Evolutionary conservation across 192 early-diverging fungal genomes (phyloP).

Genomic region (Backusella parvicylindrica): DNA sequence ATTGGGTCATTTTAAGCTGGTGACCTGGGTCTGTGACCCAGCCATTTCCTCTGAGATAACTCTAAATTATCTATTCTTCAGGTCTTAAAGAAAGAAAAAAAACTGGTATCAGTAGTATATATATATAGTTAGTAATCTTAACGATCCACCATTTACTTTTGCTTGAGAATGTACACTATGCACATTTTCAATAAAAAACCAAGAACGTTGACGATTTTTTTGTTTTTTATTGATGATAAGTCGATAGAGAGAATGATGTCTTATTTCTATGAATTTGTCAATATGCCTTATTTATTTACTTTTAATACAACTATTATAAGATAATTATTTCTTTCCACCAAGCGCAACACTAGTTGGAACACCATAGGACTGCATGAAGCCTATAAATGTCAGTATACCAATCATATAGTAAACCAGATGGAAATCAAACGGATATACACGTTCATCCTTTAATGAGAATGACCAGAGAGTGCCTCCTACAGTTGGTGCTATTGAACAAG

Average conservation of each 20-base stretch:
- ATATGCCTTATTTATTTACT: neutral
- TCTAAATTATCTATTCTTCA: no score
- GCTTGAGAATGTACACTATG: neutral
- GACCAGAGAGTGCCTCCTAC: slow-evolving; percentile 52
- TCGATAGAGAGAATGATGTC: neutral
- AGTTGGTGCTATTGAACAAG: slow-evolving; percentile 47
- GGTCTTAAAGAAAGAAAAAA: no score
- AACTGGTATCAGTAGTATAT: neutral
- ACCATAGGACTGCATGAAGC: slow-evolving; percentile 32
- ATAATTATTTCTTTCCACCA: neutral
- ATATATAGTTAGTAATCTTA: neutral
- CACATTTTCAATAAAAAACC: neutral
- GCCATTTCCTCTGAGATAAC: no score
- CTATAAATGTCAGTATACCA: slow-evolving; percentile 33
- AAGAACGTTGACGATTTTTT: neutral
- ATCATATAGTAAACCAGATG: slow-evolving; percentile 52
- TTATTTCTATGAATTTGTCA: neutral
- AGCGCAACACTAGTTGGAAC: slow-evolving; percentile 26
- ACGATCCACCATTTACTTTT: neutral
- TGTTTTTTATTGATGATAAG: neutral
- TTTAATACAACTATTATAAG: neutral
- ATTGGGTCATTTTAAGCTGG: no score
- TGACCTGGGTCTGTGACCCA: no score
- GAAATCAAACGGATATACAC: slow-evolving; percentile 51
- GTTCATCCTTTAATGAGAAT: slow-evolving; percentile 45